These are phyloP conservation scores for Lactarius psammicola DNA, from an alignment of 768 basidiomycete species.

Conservation along the genomic window DNA sequence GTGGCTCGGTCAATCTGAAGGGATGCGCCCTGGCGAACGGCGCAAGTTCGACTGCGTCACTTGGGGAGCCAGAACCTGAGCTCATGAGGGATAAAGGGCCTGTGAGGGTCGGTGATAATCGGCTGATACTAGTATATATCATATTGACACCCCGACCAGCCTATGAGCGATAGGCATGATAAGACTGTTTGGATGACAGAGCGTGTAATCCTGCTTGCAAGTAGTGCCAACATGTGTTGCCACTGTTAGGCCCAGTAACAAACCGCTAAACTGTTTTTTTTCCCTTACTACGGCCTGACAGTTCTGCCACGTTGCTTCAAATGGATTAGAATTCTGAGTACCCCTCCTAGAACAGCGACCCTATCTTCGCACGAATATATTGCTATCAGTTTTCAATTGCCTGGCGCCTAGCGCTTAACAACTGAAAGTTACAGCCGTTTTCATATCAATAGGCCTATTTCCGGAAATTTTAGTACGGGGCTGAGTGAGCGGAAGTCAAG, in stretches of 20 bases:
- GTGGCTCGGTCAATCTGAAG: conserved; percentile 40
- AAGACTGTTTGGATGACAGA: neutral
- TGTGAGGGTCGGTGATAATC: neutral
- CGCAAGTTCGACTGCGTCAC: neutral
- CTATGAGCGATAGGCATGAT: neutral
- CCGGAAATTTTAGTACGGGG: no score
- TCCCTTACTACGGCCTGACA: neutral
- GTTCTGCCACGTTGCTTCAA: neutral
- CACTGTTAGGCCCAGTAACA: neutral
- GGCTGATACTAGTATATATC: neutral
- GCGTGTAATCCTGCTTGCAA: neutral
- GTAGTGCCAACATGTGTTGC: neutral
- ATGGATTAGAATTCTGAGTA: neutral
- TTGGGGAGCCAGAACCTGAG: neutral
- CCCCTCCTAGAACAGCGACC: neutral
- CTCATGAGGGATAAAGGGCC: conserved; percentile 4
- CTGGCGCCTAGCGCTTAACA: neutral
- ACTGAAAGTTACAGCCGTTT: neutral
- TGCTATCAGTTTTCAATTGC: neutral
- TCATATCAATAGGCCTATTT: no score
- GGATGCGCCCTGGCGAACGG: conserved; percentile 21
- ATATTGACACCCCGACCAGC: neutral
- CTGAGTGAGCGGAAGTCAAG: no score
- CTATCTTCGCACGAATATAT: neutral
- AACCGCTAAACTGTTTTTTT: neutral